Percentiles rank a stretch among this genome's conserved stretches.
These are phyloP conservation scores for Calophaca sinica DNA, from an alignment of 306 rosid species.

Conservation along the genomic window DNA sequence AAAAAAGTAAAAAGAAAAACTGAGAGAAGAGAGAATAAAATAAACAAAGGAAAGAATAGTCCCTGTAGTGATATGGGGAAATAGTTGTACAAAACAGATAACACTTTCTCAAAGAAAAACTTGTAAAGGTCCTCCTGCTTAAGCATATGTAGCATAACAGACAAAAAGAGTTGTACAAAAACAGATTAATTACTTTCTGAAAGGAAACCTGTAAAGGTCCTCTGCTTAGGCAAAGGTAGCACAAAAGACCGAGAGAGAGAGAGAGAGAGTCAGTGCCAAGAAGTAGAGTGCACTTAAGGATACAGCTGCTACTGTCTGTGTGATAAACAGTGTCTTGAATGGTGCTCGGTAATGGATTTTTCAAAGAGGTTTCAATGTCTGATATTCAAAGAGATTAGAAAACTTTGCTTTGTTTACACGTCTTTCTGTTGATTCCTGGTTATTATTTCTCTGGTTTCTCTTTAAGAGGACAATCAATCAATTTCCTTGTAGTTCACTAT, in stretches of 20 bases:
- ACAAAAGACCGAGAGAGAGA: not conserved
- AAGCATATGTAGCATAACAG: conserved; percentile 23
- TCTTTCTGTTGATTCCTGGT: too few species aligned
- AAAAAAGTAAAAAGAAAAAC: not conserved
- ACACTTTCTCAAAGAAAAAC: conserved; percentile 37
- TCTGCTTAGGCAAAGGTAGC: conserved; percentile 25
- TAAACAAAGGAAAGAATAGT: conserved; percentile 8
- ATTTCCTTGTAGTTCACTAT: conserved; percentile 2
- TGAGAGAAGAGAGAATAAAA: not conserved
- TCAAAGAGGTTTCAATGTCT: conserved; percentile 21
- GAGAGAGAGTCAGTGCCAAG: not conserved
- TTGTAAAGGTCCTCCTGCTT: conserved; percentile 30
- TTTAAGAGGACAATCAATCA: too few species aligned
- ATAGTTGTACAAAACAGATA: conserved; percentile 20
- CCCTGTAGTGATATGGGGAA: conserved; percentile 26
- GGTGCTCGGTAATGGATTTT: conserved; percentile 5
- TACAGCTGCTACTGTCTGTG: not conserved
- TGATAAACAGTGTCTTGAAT: conserved; percentile 9
- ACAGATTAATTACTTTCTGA: conserved; percentile 27
- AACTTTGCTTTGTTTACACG: conserved; percentile 8
- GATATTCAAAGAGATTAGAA: conserved; percentile 10
- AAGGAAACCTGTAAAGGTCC: conserved; percentile 37
- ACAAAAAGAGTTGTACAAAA: not conserved
- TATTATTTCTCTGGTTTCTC: too few species aligned
- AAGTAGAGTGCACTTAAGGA: not conserved